phyloP scores from a whole-genome alignment of 148 eudicot species.

The Limonium bicolor region DNA sequence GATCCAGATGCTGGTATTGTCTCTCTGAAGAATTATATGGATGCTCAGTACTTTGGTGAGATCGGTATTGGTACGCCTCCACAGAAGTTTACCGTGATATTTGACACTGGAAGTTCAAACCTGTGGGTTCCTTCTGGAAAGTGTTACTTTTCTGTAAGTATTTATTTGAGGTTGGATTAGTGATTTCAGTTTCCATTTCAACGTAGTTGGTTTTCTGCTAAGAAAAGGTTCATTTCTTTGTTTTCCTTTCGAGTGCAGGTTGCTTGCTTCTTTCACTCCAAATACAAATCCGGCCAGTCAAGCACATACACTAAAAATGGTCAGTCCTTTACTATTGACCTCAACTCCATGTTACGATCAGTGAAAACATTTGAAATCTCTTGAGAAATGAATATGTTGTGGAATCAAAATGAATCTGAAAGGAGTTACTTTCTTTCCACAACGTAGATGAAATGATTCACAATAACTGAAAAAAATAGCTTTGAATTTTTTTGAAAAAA shows the following conservation, averaged over 20 bases:
- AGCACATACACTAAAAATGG: conserved; percentile 64
- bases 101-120: conserved; percentile 91
- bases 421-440: too few species aligned
- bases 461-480: too few species aligned
- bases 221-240: too few species aligned
- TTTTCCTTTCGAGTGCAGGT: conserved; percentile 24
- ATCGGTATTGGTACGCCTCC: conserved; percentile 87
- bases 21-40: conserved; percentile 61
- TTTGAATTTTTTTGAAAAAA: too few species aligned
- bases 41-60: conserved; percentile 86
- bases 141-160: conserved; percentile 73
- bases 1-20: conserved; percentile 37
- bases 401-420: too few species aligned
- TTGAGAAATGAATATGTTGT: too few species aligned
- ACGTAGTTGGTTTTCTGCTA: neutral
- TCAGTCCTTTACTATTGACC: too few species aligned
- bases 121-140: conserved; percentile 87
- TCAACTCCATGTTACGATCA: too few species aligned
- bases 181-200: neutral
- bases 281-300: conserved; percentile 70
- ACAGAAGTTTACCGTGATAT: conserved; percentile 76
- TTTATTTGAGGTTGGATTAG: neutral
- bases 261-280: conserved; percentile 68
- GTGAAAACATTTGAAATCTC: too few species aligned
- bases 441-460: too few species aligned